These are phyloP conservation scores for Komagataella pastoris DNA, from an alignment of 805 yeast species.

Conservation along the genomic window DNA sequence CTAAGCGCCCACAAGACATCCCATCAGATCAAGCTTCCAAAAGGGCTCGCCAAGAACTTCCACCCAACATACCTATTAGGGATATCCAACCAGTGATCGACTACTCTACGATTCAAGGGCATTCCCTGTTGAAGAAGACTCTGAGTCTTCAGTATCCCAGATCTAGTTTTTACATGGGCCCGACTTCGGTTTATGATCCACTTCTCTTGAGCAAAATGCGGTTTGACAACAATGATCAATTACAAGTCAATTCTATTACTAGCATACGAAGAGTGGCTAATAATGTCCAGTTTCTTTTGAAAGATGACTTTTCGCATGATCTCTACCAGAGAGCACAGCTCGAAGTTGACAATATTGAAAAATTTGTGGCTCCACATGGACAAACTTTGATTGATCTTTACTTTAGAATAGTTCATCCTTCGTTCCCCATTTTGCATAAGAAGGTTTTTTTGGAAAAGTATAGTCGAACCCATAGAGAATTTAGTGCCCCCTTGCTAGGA, in stretches of 20 bases:
- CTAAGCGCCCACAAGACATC: slow-evolving; percentile 8
- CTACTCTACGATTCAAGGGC: slow-evolving; percentile 48
- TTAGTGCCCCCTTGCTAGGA: slow-evolving; percentile 83
- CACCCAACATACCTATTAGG: slow-evolving; percentile 27
- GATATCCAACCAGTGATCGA: slow-evolving; percentile 53
- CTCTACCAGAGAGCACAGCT: slow-evolving; percentile 56
- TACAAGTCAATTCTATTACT: slow-evolving; percentile 52
- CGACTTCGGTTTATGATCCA: slow-evolving; percentile 75
- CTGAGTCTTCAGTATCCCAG: slow-evolving; percentile 77
- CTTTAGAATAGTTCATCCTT: slow-evolving; percentile 79
- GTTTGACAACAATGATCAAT: slow-evolving; percentile 66
- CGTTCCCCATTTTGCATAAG: slow-evolving; percentile 84
- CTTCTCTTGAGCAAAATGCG: slow-evolving; percentile 51
- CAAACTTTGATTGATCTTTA: slow-evolving; percentile 66
- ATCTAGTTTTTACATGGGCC: slow-evolving; percentile 80
- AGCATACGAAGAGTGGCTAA: slow-evolving; percentile 71
- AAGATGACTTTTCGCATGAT: slow-evolving; percentile 69
- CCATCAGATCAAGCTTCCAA: slow-evolving; percentile 12
- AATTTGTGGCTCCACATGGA: slow-evolving; percentile 86
- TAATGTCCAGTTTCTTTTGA: slow-evolving; percentile 59
- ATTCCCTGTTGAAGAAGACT: slow-evolving; percentile 54
- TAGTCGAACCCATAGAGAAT: slow-evolving; percentile 79
- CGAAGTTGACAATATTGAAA: slow-evolving; percentile 75
- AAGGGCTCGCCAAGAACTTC: slow-evolving; percentile 17
- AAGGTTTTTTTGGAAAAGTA: slow-evolving; percentile 87